Base-by-base conservation (phyloP, 202 grass and related monocot genomes). In the Bolboschoenoplectus hybrid region DNA sequence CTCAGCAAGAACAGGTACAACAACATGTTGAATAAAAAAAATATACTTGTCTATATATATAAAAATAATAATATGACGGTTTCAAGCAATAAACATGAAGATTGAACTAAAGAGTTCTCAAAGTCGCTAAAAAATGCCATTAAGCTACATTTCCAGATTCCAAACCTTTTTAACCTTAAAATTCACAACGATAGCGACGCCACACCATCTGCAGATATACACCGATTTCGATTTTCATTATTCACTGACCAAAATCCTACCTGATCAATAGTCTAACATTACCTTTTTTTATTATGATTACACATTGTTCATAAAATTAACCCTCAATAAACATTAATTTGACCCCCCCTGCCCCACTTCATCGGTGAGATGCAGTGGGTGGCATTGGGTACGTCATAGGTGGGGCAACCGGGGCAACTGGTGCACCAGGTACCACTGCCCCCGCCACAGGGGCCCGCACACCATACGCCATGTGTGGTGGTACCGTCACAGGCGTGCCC, bases 401-500 rank as follows among this genome's bases (percentile, higher is more conserved):
- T 55, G 89, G 84, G 20, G 88, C 91, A 86, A 82, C 91, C 3
- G 45, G 65, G 2, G 62, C 63, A 73, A 93, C 69, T 9, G 97
- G 89, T 9, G 90, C 89, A 74, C 88, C 92, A 65, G 91, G 84
- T 19, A 93, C 90, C 67, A 93, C 89, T 53, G 90, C 56, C 64
- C 90, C 93, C 45, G 93, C 62, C 36, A 93, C 86, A 0, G 93
- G 85, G 47, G 81, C 83, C 1, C 86, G 91, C 63, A 92, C 64
- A 12, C 85, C 89, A 41, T 99, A 99, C 2, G 91, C 90, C 77
- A 99, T 84, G 89, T 97, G 92, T 46, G 97, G 87, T 47, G 92
- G 86, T n/a, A 88, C 88, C 0, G 89, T 90, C 58, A 98, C 96
- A 1, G 92, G 97, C 19, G 97, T 99, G 11, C 97, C 97, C 32